Base-by-base conservation (phyloP, 306 rosid species). In the Pterocarpus santalinus region DNA sequence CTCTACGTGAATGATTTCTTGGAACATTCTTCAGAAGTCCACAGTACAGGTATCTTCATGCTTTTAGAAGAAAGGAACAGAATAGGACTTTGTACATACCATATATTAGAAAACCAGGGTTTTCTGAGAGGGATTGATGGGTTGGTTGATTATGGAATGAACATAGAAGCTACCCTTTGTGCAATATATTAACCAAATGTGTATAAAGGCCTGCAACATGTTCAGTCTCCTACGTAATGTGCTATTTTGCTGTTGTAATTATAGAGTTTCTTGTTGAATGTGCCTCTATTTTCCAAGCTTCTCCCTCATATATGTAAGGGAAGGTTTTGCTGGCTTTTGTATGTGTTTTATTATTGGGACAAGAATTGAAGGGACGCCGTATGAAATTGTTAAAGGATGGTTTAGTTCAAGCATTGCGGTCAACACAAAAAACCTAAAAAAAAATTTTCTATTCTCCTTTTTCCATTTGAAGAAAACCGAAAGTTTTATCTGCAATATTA, bases 71-170 rank as follows among this genome's bases (percentile, higher is more conserved):
- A 39, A 46, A 68, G 68, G 30, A 39, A 72, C 53, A 12, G 0
- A 12, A 58, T 78, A 55, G 61, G 61, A 14, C 8, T 4, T 6
- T n/a, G 28, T 0, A 55, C 28, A n/a, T 43, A 8, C 8, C 6
- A 16, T 55, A 16, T 38, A 47, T 4, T 51, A 60, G 88, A 78
- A 79, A 80, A 85, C 74, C 75, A n/a, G 35, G 69, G 71, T 80
- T 64, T 82, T 68, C 67, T 72, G 81, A 22, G 28, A 22, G 28
- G 28, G 49, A 57, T 53, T 12, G 17, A 49, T 73, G 77, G 70
- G 60, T 76, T 79, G 81, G 65, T 76, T 68, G 79, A 80, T 72
- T 63, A 35, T 30, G 60, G 72, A 66, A 47, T 83, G 80, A 74
- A 49, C 39, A 49, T 51, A 44, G 63, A 61, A 56, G 17, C 33